These are phyloP conservation scores for Plasmopara viticola DNA, from an alignment of 352 stramenopile genomes.

Conservation along the genomic window DNA sequence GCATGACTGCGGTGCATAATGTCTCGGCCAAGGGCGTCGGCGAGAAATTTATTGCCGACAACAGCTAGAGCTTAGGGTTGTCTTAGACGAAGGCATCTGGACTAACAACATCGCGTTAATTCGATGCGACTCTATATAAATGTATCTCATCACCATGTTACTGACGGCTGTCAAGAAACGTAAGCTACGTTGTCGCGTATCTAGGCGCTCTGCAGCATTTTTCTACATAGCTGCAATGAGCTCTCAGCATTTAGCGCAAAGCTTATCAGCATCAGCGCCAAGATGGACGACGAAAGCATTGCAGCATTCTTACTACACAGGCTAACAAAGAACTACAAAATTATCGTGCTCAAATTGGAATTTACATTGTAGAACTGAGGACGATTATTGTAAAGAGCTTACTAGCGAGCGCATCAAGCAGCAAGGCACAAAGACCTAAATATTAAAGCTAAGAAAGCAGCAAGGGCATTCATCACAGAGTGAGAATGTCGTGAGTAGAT, in stretches of 20 bases:
- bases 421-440: neutral
- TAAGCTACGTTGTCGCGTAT: neutral
- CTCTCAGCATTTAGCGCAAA: too few relatives aligned
- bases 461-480: neutral
- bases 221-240: neutral
- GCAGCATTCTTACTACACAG: neutral
- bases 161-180: neutral
- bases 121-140: neutral
- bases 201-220: neutral
- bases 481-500: neutral
- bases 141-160: neutral
- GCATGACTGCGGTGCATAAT: neutral
- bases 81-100: too few relatives aligned
- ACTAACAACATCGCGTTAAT: neutral
- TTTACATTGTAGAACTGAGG: neutral
- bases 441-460: neutral
- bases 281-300: neutral
- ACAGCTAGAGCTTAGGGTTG: neutral
- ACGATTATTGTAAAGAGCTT: neutral
- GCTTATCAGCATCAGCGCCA: neutral
- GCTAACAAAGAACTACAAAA: neutral
- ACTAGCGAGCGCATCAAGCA: neutral
- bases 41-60: neutral
- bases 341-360: neutral
- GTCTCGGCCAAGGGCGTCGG: too few relatives aligned